Conservation (phyloP, 148 eudicot genomes). For the Arctostaphylos glauca region DNA sequence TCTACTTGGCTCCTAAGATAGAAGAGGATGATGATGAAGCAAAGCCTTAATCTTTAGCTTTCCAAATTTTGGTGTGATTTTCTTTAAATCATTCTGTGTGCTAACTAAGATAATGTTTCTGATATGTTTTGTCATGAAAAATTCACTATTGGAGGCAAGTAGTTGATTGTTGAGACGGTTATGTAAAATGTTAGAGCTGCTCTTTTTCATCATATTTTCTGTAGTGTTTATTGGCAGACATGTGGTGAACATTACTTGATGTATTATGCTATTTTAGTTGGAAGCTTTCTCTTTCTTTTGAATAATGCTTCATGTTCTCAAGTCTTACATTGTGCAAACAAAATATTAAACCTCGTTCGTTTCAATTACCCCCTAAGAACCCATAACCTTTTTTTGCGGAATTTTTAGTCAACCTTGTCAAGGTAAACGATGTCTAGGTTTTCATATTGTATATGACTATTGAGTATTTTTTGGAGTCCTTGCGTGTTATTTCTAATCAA, state of each 20-base stretch:
- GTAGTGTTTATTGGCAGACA: not conserved
- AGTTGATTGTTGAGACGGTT: not conserved
- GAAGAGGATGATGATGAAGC: constrained; percentile 56
- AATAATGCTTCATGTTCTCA: not conserved
- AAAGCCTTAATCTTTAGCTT: constrained; percentile 14
- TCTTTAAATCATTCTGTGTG: not conserved
- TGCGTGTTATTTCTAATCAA: too few species aligned
- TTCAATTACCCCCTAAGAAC: too few species aligned
- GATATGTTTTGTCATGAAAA: not conserved
- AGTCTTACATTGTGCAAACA: not conserved
- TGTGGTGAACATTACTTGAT: not conserved
- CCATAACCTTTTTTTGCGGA: too few species aligned
- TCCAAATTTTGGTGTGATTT: not conserved
- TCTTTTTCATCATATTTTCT: not conserved
- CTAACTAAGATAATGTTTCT: not conserved
- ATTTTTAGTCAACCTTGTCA: too few species aligned
- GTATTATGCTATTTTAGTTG: not conserved
- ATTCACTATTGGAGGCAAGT: not conserved
- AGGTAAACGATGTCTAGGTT: too few species aligned
- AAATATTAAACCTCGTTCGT: not conserved
- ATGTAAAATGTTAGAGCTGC: not conserved
- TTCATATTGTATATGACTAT: too few species aligned
- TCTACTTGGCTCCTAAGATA: constrained; percentile 70
- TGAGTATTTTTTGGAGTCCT: too few species aligned
- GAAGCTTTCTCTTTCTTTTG: not conserved